Conservation (phyloP, 2,329 filamentous ascomycete genomes). For the Alternaria triticimaculans region DNA sequence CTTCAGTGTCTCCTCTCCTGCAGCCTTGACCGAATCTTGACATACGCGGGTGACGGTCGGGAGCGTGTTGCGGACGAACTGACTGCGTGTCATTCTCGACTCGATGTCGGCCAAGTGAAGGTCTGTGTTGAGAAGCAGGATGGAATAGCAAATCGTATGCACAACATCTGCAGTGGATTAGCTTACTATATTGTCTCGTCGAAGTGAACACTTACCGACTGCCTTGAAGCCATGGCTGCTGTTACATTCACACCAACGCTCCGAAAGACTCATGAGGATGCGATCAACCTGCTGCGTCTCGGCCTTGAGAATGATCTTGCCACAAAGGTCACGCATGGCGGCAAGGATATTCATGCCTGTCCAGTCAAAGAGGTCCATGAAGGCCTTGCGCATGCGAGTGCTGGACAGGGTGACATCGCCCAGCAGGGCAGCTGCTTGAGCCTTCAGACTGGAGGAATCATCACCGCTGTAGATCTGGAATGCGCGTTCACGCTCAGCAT, state of each 20-base stretch:
- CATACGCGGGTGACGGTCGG: slow-evolving; percentile 80
- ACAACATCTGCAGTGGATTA: slow-evolving; percentile 74
- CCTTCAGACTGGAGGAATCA: slow-evolving; percentile 79
- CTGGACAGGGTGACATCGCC: slow-evolving; percentile 70
- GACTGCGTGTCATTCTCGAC: slow-evolving; percentile 90
- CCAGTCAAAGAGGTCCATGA: slow-evolving; percentile 94
- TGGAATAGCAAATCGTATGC: slow-evolving; percentile 95
- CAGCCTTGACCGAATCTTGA: slow-evolving; percentile 67
- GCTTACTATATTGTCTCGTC: slow-evolving; percentile 13
- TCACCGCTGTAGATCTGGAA: slow-evolving; percentile 83
- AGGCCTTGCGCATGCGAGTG: slow-evolving; percentile 69
- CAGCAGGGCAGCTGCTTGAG: slow-evolving; percentile 85
- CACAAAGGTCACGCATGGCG: slow-evolving; percentile 80
- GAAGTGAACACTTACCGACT: slow-evolving; percentile 66
- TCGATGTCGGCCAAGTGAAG: slow-evolving; percentile 94
- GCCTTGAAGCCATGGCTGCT: slow-evolving; percentile 91
- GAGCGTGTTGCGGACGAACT: slow-evolving; percentile 97
- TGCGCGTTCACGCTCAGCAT: slow-evolving; percentile 78
- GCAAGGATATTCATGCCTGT: slow-evolving; percentile 78
- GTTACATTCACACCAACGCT: slow-evolving; percentile 93
- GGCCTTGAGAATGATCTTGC: slow-evolving; percentile 79
- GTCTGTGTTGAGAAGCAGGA: slow-evolving; percentile 95
- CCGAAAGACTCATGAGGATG: slow-evolving; percentile 86
- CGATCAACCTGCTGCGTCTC: slow-evolving; percentile 98
- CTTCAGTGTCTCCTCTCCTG: slow-evolving; percentile 41